Base-by-base conservation (phyloP, 257 asterid genomes). In the Orobanche coerulescens region DNA sequence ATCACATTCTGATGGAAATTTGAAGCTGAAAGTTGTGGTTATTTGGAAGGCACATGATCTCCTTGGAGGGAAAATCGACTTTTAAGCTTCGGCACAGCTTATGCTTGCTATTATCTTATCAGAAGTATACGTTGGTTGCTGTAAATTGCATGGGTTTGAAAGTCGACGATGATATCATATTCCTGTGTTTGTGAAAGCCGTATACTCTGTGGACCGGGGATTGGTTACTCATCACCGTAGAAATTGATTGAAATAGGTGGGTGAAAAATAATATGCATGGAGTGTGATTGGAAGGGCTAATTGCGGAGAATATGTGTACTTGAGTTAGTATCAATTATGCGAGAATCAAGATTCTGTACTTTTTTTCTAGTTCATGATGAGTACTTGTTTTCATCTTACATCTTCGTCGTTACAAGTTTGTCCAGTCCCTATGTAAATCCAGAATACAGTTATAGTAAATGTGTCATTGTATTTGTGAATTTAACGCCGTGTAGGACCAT, bases 361-460 rank as follows among this genome's bases (percentile, higher is more conserved):
- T 42, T 36, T 36, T 11, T 36, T 18, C 30, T 1, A 18, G 11
- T 28, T 9, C 13, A 56, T 31, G 36, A 58, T 58, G 20, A 40
- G n/a, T 58, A 36, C 47, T 28, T 19, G 23, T 37, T 49, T 28
- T 33, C 23, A 6, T 49, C 43, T 46, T 39, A 10, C 56, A 36
- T 48, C 44, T 18, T 16, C 11, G 42, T 61, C 67, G 26, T 61
- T 58, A 58, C 31, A 30, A 28, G 4, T 13, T 44, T 23, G 66
- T 26, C 0, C 11, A 9, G 5, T 26, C 31, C 19, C 5, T 5
- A 39, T 10, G 26, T 4, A 26, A 23, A n/a, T 28, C 40, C 13
- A 5, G 5, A 26, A 14, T 53, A 28, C 11, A 14, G n/a, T 15
- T 25, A 2, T 2, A n/a, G 2, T 53, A 8, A 53, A 16, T 14